Base-by-base conservation (phyloP, 306 rosid genomes). In the Lathyrus aphaca region DNA sequence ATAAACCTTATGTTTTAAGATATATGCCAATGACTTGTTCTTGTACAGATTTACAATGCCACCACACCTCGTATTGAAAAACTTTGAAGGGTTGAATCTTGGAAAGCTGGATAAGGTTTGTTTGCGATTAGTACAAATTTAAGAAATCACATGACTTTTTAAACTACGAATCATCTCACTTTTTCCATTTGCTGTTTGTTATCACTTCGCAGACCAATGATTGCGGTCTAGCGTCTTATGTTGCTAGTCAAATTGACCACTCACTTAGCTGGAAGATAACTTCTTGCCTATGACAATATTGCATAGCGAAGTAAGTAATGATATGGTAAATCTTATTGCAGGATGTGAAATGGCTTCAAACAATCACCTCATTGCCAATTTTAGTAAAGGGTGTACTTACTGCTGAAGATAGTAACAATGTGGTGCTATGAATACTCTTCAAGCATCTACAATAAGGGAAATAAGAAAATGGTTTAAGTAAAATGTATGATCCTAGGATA, bases 261-360 rank as follows among this genome's bases (percentile, higher is more conserved):
- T 32, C 38, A 32, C 38, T 32, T 9, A 32, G 38, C 38, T 32
- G 38, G 38, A 32, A 32, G 38, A 9, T 32, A 32, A 32, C 38
- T 32, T 9, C 38, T 32, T 32, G 38, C 38, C 38, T 32, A 32
- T 68, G 70, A 38, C 65, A 46, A 2, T 40, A 40, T 65, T 62
- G 65, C 69, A 51, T 68, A 50, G 25, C 21, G 67, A 59, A 77
- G 45, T 40, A 40, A 40, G 2, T 10, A 12, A 40, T 53, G 48
- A 29, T 68, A 7, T 37, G n/a, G 13, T 46, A 67, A 46, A 63
- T 30, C 70, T 56, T 73, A 59, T 68, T 25, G 11, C 89, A 93
- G 98, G 97, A 88, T 79, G 89, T 88, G 73, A 78, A 90, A 68
- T 93, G 98, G 98, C 96, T 93, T 63, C 96, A 86, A 82, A 86